A percentile compares a stretch with the other conserved stretches of the same genome.
Conservation (phyloP, 2,329 filamentous ascomycete genomes). For the Diatrype stigma region DNA sequence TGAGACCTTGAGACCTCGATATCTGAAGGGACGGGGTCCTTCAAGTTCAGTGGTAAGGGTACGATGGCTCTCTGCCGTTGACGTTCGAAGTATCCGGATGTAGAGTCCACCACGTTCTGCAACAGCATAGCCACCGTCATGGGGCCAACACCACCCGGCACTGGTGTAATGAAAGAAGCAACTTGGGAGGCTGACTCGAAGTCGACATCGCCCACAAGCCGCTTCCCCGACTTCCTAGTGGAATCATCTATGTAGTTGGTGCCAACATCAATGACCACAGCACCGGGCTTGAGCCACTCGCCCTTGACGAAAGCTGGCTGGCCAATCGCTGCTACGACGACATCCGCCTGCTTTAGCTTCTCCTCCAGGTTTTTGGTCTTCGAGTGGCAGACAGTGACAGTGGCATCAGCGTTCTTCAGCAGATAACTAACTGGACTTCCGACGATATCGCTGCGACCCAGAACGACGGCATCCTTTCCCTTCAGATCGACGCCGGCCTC, state of each 20-base stretch:
- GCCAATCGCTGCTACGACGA: constrained; percentile 90
- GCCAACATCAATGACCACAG: constrained; percentile 95
- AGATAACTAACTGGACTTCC: constrained; percentile 95
- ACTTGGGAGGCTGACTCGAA: constrained; percentile 80
- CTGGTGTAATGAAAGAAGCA: constrained; percentile 90
- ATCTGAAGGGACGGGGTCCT: constrained; percentile 85
- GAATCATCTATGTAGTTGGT: constrained; percentile 92
- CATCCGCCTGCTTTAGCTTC: constrained; percentile 78
- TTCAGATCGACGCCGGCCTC: constrained; percentile 77
- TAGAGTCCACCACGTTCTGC: constrained; percentile 88
- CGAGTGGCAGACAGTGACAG: constrained; percentile 94
- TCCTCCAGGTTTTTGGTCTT: constrained; percentile 70
- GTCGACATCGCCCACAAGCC: constrained; percentile 93
- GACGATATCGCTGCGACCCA: constrained; percentile 95
- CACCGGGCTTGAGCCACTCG: constrained; percentile 91
- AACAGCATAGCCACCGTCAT: constrained; percentile 99
- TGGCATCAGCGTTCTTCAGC: constrained; percentile 91
- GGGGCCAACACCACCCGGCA: constrained; percentile 92
- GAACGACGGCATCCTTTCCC: constrained; percentile 90
- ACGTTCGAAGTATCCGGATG: constrained; percentile 74
- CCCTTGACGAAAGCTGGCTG: constrained; percentile 84
- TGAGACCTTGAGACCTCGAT: constrained; percentile 89
- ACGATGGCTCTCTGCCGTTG: constrained; percentile 76
- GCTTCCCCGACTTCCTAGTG: constrained; percentile 85
- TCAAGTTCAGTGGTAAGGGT: constrained; percentile 77